Evolutionary conservation across 768 basidiomycete genomes (phyloP), one percentile per base, ranked within the genome.

Genomic region (Rhodotorula babjevae): DNA sequence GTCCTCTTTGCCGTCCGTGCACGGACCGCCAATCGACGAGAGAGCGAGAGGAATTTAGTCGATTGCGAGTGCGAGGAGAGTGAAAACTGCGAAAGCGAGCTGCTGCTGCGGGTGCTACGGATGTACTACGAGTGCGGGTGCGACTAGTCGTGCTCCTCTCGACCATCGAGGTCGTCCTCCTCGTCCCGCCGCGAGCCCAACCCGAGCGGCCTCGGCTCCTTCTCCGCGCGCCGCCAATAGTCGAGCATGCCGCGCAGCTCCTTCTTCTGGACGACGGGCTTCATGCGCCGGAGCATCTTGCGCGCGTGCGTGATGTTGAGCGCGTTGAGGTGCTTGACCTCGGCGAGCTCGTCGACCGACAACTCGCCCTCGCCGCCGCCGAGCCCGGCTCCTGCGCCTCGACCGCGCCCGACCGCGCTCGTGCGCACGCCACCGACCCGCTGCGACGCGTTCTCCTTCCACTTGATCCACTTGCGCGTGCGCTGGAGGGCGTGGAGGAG

Each of bases 221-320:
- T 36, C 57, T 66, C 65, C 8, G 56, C 65, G 23, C 47, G 27
- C 14, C 9, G 11, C 65, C 65, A 66, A 27, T 49, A 65, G 33
- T 19, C 42, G 59, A 56, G 33, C 50, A 70, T 16, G 23, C 19
- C 40, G 31, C 31, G 18, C 42, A 70, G 12, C 23, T 65, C 58
- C 25, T 42, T 42, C 40, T 42, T 59, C 29, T 42, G 36, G 23
- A 25, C 21, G 25, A 2, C 33, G 46, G 58, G 65, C 64, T 55
- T 56, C 52, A 65, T 46, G 27, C 64, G 42, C 11, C 55, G 11
- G 10, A 29, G 33, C 46, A 27, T 27, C 23, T 29, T 50, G 27
- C 50, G 19, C 19, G 50, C 46, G 23, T 27, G 31, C 40, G 12
- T 14, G 15, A 56, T 15, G 47, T 66, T 66, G 57, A 49, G 46